phyloP scores from a whole-genome alignment of 306 rosid species.

The Rosa rugosa region DNA sequence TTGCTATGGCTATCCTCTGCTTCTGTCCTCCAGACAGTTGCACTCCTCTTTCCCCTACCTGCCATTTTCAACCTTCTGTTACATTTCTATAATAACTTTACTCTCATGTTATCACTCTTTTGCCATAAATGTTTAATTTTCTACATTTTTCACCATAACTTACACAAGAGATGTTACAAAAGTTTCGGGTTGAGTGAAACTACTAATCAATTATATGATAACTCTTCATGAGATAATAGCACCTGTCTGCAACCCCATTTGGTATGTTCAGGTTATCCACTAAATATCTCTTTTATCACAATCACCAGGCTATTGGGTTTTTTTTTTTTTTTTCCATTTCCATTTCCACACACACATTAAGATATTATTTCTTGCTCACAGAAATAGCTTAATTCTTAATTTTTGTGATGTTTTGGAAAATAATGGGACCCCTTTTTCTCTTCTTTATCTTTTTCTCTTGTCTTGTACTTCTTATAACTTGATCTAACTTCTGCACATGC shows the following conservation, averaged over 20 bases:
- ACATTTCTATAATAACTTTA: neutral
- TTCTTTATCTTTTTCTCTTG: neutral
- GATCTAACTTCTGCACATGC: slow-evolving; percentile 54
- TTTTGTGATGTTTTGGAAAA: neutral
- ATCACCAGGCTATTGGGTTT: neutral
- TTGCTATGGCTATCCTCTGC: slow-evolving; percentile 97
- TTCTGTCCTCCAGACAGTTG: slow-evolving; percentile 99
- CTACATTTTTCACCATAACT: neutral
- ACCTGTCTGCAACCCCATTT: neutral
- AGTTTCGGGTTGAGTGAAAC: neutral
- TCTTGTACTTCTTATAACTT: slow-evolving; percentile 12
- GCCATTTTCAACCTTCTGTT: slow-evolving; percentile 40
- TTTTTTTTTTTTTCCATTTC: neutral
- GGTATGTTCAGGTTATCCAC: neutral
- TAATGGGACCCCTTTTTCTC: neutral
- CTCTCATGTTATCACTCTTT: neutral
- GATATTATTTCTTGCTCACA: neutral
- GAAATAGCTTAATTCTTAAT: neutral
- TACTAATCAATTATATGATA: neutral
- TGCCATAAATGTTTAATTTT: neutral
- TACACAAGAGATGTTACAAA: neutral
- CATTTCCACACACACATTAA: neutral
- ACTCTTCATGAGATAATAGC: neutral
- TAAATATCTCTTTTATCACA: neutral
- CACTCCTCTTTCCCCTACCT: slow-evolving; percentile 98